Evolutionary conservation across 129 eudicot species (phyloP), one percentile per base, ranked within the genome.

Genomic region (Gnaphalium uliginosum): DNA sequence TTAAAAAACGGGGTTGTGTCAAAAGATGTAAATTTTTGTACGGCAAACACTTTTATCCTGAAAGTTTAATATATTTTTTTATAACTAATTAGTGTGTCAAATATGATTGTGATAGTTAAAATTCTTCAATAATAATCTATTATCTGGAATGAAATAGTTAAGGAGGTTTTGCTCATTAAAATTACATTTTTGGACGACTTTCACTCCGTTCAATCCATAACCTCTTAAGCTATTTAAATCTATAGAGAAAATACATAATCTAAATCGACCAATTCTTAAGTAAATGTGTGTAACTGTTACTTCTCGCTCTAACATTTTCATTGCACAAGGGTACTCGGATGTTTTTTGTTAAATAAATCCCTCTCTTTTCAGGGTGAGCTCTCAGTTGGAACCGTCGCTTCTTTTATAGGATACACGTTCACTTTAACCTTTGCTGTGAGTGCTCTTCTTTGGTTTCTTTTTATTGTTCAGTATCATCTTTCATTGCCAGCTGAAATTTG

Each of bases 371-470:
- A 94, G 98, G 98, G 98, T 66, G 97, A 94, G 82, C 89, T 94
- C 22, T 86, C 98, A 32, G 96, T 88, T 74, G 98, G 98, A 72
- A 94, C 91, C 9, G 90, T 94, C 84, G 97, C 90, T 79, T 87
- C 98, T 57, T 94, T 94, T 76, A 94, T 94, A 29, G 98, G 98
- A 80, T 94, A 90, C 83, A 90, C 98, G 29, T 94, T 94, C 77
- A 94, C 97, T 8, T 78, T 94, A 68, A 94, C 98, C 59, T 94
- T 94, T 56, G 98, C 98, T 56, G 98, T 94, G 84, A 88, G 98
- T 85, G 70, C 69, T 73, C 71, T 58, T 73, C 66, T 72, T 56
- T 50, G 48, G n/a, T 76, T 85, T 30, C 54, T 33, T 41, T 56
- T 41, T 5, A 68, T 79, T 71, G 51, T 30, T 19, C 69, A 37